Conservation (phyloP, 495 filamentous ascomycete genomes). For the Penicillium verhagenii region DNA sequence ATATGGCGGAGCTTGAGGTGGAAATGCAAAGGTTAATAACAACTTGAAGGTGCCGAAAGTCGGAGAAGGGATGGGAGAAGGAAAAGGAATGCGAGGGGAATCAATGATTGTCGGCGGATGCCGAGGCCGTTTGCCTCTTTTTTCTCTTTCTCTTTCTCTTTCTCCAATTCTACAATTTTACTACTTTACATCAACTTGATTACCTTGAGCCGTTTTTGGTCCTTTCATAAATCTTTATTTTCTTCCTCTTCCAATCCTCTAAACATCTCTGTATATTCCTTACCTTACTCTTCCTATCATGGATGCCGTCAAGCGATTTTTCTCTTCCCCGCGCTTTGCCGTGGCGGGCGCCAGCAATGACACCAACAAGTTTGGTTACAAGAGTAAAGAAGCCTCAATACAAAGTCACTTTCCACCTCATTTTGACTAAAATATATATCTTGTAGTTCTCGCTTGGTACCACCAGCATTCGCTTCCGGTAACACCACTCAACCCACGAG, state of each 20-base stretch:
- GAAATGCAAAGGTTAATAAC: neutral
- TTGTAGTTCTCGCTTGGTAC: constrained; percentile 90
- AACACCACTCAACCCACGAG: constrained; percentile 77
- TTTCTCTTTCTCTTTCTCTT: neutral
- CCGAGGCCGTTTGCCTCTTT: constrained; percentile 18
- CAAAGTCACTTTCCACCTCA: constrained; percentile 6
- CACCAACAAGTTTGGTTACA: constrained; percentile 85
- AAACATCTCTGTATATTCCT: neutral
- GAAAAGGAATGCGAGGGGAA: neutral
- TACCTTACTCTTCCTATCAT: constrained; percentile 17
- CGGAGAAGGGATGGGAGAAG: constrained; percentile 1
- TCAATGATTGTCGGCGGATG: constrained; percentile 14
- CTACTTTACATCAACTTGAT: neutral
- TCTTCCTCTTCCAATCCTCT: neutral
- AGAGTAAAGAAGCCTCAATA: constrained; percentile 50
- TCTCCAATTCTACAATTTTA: neutral
- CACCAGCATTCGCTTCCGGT: constrained; percentile 70
- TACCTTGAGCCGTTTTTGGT: too few species aligned
- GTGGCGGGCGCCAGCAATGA: constrained; percentile 90
- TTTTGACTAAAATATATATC: neutral
- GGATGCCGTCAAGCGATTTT: constrained; percentile 71
- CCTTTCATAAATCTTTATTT: neutral
- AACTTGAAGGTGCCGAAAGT: neutral
- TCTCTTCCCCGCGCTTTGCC: constrained; percentile 77
- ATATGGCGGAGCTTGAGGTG: neutral